Conservation (phyloP, 2,329 filamentous ascomycete genomes). For the Nemania sp. region DNA sequence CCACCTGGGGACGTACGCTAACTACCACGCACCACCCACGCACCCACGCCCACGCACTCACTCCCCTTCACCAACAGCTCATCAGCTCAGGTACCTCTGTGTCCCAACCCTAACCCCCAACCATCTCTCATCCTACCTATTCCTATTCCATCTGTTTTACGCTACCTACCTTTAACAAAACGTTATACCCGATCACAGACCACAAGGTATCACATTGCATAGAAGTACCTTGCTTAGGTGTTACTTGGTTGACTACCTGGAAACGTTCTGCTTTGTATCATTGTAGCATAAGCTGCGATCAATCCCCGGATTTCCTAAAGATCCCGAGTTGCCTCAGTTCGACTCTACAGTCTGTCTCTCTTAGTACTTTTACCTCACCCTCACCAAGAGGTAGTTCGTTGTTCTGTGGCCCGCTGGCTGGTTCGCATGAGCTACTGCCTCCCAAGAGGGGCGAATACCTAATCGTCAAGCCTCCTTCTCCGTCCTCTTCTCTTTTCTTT, state of each 20-base stretch:
- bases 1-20: too few relatives aligned
- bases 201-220: too few relatives aligned
- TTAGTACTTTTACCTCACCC: not conserved
- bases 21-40: too few relatives aligned
- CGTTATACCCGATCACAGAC: too few relatives aligned
- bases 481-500: not conserved
- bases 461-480: slow-evolving; percentile 2
- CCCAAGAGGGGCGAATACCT: not conserved
- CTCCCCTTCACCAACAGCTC: too few relatives aligned
- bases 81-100: not conserved
- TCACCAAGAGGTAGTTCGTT: slow-evolving; percentile 4
- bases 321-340: too few relatives aligned
- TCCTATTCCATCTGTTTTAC: not conserved
- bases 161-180: too few relatives aligned
- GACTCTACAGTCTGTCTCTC: too few relatives aligned
- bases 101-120: not conserved
- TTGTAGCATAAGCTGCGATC: not conserved
- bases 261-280: not conserved
- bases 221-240: too few relatives aligned
- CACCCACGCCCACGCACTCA: too few relatives aligned
- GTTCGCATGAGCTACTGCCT: not conserved
- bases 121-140: not conserved
- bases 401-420: slow-evolving; percentile 23
- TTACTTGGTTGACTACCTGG: not conserved
- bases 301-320: too few relatives aligned